Percentiles rank a stretch among this genome's conserved stretches.
These are phyloP conservation scores for Podaxis sp. DNA, from an alignment of 768 basidiomycete species.

Conservation along the genomic window DNA sequence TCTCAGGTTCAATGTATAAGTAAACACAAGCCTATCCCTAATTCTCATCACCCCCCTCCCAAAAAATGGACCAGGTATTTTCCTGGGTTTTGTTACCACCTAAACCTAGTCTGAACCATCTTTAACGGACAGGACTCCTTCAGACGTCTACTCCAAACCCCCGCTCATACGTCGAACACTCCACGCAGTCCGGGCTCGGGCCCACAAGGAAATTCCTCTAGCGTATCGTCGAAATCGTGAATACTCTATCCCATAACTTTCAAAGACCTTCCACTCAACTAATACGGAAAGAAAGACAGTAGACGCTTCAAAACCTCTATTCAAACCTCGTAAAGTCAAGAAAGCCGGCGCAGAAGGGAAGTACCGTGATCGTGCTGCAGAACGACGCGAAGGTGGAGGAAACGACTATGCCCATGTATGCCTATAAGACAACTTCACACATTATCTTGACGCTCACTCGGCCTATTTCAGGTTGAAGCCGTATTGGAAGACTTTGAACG, in stretches of 20 bases:
- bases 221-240: slow-evolving; percentile 5
- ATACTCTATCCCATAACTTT: neutral
- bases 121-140: slow-evolving; percentile 52
- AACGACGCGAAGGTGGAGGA: slow-evolving; percentile 63
- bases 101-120: neutral
- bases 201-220: neutral
- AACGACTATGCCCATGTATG: slow-evolving; percentile 75
- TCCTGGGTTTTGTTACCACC: neutral
- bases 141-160: slow-evolving; percentile 45
- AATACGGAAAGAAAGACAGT: slow-evolving; percentile 41
- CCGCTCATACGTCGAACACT: slow-evolving; percentile 25
- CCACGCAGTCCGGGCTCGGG: slow-evolving; percentile 16
- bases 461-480: slow-evolving; percentile 63
- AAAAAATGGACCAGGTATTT: slow-evolving; percentile 36
- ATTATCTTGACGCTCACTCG: neutral
- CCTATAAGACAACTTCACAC: neutral
- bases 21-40: neutral
- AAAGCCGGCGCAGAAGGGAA: slow-evolving; percentile 42
- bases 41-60: neutral
- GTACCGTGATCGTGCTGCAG: slow-evolving; percentile 78
- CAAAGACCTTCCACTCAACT: neutral
- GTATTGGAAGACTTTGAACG: slow-evolving; percentile 81
- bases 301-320: slow-evolving; percentile 57
- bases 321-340: slow-evolving; percentile 83
- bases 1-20: neutral